A percentile compares a stretch with the other conserved stretches of the same genome.
phyloP scores from a whole-genome alignment of 495 filamentous ascomycete species.

The Bacidia gigantensis region DNA sequence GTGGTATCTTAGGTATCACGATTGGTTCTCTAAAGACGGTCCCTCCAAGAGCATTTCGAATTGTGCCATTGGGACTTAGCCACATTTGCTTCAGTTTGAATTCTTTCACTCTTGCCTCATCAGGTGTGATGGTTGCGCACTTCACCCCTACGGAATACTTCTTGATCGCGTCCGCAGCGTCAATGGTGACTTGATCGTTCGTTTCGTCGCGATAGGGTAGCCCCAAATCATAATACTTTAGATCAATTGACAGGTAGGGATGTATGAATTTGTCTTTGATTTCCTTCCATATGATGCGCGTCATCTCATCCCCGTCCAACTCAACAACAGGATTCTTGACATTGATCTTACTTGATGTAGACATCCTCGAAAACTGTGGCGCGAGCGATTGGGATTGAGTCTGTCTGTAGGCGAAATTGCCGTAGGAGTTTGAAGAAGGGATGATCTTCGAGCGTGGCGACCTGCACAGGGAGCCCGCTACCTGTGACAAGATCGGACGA shows the following conservation, averaged over 20 bases:
- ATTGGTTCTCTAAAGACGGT: constrained; percentile 98
- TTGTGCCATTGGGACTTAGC: constrained; percentile 95
- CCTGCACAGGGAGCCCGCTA: background rate
- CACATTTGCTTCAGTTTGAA: constrained; percentile 99
- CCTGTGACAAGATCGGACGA: background rate
- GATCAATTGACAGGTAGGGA: constrained; percentile 88
- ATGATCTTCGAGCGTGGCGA: background rate
- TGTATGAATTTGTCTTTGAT: constrained; percentile 97
- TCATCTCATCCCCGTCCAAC: constrained; percentile 99
- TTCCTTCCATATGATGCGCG: constrained; percentile 93
- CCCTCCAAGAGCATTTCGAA: constrained; percentile 87
- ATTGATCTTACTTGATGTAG: constrained; percentile 59
- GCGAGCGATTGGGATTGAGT: background rate
- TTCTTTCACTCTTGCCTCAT: constrained; percentile 91
- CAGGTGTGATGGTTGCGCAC: constrained; percentile 97
- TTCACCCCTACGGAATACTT: constrained; percentile 98
- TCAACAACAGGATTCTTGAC: constrained; percentile 96
- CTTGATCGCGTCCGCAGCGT: constrained; percentile 93
- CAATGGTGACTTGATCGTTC: constrained; percentile 85
- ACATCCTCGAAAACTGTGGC: constrained; percentile 6
- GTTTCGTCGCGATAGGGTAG: constrained; percentile 92
- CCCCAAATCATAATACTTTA: constrained; percentile 98
- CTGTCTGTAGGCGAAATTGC: background rate
- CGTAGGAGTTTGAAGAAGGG: background rate
- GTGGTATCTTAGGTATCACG: constrained; percentile 80